These are phyloP conservation scores for Glomus cerebriforme DNA, from an alignment of 192 early-diverging fungal species.

Conservation along the genomic window DNA sequence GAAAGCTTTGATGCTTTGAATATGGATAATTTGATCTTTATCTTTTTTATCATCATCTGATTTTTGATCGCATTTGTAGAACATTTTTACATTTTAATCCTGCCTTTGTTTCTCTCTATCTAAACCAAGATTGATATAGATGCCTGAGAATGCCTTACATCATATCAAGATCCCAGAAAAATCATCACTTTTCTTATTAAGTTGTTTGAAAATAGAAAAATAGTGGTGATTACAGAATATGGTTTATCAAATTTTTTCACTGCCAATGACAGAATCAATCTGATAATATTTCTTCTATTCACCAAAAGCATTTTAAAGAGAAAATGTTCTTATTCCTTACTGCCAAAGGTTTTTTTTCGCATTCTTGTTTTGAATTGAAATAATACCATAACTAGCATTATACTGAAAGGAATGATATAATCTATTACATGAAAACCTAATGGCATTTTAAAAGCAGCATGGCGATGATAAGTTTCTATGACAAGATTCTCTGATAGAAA, in stretches of 20 bases:
- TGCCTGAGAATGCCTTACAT: no score
- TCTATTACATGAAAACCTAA: neutral
- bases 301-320: neutral
- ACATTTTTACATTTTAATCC: no score
- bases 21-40: neutral
- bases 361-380: constrained; percentile 17
- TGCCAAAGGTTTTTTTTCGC: neutral
- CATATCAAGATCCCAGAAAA: no score
- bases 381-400: neutral
- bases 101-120: neutral
- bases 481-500: constrained; percentile 3
- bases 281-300: neutral
- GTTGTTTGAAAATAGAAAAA: no score
- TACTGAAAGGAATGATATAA: neutral
- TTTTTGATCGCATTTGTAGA: no score
- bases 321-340: neutral
- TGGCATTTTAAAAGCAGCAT: constrained; percentile 5
- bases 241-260: no score
- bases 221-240: no score
- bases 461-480: constrained; percentile 9
- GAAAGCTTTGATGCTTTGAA: neutral
- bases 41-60: no score
- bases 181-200: no score
- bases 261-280: no score
- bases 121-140: neutral